A percentile compares a stretch with the other conserved stretches of the same genome.
These are phyloP conservation scores for Flaveria linearis DNA, from an alignment of 129 eudicot genomes.

Conservation along the genomic window DNA sequence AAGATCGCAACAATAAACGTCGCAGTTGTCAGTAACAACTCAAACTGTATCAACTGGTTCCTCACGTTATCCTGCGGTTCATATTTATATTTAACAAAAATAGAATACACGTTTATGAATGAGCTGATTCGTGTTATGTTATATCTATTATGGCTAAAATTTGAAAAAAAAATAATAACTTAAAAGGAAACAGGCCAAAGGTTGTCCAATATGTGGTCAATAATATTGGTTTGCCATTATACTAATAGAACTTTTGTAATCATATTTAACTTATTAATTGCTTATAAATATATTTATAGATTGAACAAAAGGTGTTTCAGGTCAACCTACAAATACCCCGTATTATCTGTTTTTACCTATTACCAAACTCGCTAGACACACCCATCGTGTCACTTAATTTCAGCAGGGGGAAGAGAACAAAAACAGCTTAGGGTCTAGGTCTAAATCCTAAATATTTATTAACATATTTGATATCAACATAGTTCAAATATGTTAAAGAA, in stretches of 20 bases:
- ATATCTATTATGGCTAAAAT: background rate
- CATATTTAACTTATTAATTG: background rate
- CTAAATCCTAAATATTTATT: background rate
- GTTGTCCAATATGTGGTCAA: background rate
- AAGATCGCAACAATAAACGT: slow-evolving; percentile 93
- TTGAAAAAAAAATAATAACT: background rate
- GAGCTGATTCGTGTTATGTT: background rate
- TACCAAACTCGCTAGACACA: background rate
- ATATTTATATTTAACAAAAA: slow-evolving; percentile 20
- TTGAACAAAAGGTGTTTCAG: background rate
- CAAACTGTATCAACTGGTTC: slow-evolving; percentile 95
- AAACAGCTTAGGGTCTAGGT: slow-evolving; percentile 5
- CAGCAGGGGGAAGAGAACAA: background rate
- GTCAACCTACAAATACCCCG: background rate
- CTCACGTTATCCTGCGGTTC: slow-evolving; percentile 80
- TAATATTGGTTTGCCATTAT: background rate
- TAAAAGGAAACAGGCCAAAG: slow-evolving; percentile 7
- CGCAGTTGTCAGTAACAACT: slow-evolving; percentile 83
- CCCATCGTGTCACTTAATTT: background rate
- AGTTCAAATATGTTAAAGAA: background rate
- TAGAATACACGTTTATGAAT: background rate
- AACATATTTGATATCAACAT: background rate
- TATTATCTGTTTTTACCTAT: background rate
- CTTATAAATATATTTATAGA: background rate
- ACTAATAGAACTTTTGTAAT: background rate